Evolutionary conservation across 208 protist species (phyloP).

Genomic region (Strigomonas galati): DNA sequence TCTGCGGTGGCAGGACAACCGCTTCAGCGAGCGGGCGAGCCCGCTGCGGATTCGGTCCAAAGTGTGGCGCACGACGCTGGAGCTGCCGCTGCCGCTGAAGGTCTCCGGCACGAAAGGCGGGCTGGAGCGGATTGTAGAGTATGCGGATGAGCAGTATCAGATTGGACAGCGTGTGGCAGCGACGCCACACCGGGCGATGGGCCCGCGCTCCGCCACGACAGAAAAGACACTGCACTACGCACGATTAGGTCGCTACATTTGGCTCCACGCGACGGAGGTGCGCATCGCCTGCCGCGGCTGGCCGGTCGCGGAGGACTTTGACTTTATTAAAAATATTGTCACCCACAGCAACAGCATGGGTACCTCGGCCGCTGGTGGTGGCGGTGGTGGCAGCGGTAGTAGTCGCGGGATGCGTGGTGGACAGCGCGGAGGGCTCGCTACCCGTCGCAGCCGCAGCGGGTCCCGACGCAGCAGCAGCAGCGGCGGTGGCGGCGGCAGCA

Average conservation of each 20-base stretch:
- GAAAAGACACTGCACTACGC: slow-evolving; percentile 35
- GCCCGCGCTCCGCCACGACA: slow-evolving; percentile 15
- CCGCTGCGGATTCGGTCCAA: slow-evolving; percentile 20
- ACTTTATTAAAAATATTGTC: slow-evolving; percentile 28
- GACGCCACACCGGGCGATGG: slow-evolving; percentile 15
- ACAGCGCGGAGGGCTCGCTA: neutral
- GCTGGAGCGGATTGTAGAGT: slow-evolving; percentile 33
- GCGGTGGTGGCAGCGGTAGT: slow-evolving; percentile 7
- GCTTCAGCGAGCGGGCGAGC: neutral
- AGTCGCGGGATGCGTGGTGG: slow-evolving; percentile 14
- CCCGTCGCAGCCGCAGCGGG: neutral
- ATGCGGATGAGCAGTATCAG: slow-evolving; percentile 40
- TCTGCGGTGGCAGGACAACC: neutral
- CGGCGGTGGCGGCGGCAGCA: neutral
- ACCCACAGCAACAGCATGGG: slow-evolving; percentile 13
- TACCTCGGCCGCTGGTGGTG: neutral
- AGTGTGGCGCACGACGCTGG: slow-evolving; percentile 31
- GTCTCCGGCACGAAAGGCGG: slow-evolving; percentile 10
- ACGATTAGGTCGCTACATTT: slow-evolving; percentile 35
- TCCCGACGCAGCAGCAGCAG: neutral
- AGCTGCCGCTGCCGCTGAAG: slow-evolving; percentile 34
- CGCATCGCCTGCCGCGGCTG: slow-evolving; percentile 45
- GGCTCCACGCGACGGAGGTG: slow-evolving; percentile 43
- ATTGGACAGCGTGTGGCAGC: slow-evolving; percentile 30
- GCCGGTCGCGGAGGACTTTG: slow-evolving; percentile 39